phyloP scores from a whole-genome alignment of 768 basidiomycete genomes.

The Myochromella boudieri region DNA sequence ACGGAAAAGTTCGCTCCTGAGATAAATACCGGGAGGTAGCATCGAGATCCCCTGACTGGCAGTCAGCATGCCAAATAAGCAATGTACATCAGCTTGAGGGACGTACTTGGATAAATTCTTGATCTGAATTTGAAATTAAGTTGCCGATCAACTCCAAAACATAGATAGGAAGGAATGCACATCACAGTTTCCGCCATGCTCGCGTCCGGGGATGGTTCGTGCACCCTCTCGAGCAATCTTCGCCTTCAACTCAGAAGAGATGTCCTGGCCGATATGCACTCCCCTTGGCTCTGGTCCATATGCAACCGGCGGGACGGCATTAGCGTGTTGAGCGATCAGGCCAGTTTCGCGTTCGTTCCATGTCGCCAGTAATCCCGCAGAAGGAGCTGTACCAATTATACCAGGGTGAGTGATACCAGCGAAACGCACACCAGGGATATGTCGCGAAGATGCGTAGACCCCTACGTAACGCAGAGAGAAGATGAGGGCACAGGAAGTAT shows the following conservation, averaged over 20 bases:
- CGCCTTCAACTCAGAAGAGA: conserved; percentile 41
- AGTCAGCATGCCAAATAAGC: neutral
- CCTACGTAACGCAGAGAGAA: conserved; percentile 33
- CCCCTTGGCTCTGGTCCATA: conserved; percentile 59
- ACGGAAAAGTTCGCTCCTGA: conserved; percentile 76
- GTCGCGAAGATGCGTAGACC: conserved; percentile 70
- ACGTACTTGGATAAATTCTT: conserved; percentile 67
- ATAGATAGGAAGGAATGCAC: conserved; percentile 31
- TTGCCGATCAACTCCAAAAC: no score
- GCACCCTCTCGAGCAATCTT: conserved; percentile 69
- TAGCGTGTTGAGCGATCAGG: conserved; percentile 53
- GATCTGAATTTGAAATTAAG: conserved; percentile 41
- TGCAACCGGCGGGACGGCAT: conserved; percentile 63
- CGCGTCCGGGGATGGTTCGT: conserved; percentile 72
- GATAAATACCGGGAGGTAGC: conserved; percentile 78
- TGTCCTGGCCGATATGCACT: conserved; percentile 69
- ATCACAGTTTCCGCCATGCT: conserved; percentile 80
- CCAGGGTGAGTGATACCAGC: conserved; percentile 78
- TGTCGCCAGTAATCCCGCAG: conserved; percentile 64
- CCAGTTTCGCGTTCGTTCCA: conserved; percentile 76
- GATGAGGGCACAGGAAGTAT: neutral
- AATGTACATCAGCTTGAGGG: neutral
- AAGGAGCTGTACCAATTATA: conserved; percentile 76
- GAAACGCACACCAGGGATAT: conserved; percentile 79
- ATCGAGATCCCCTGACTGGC: conserved; percentile 56